These are phyloP conservation scores for Amphicarpaea edgeworthii DNA, from an alignment of 306 rosid species.

Conservation along the genomic window DNA sequence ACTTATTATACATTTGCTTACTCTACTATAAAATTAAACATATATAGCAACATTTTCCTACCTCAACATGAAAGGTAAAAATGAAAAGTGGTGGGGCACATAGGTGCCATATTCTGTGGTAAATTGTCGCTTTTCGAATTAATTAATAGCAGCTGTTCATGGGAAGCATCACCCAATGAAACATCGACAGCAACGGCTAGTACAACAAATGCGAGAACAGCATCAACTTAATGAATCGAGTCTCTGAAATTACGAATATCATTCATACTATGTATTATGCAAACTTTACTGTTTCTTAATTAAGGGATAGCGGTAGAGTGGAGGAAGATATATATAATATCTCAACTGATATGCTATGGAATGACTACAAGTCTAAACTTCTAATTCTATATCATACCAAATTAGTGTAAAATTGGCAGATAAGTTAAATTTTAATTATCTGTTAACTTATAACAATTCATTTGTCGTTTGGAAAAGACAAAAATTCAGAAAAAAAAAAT, in stretches of 20 bases:
- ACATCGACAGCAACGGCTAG: constrained; percentile 39
- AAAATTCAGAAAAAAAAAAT: constrained; percentile 29
- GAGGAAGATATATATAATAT: constrained; percentile 28
- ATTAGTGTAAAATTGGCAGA: background rate
- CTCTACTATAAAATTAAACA: background rate
- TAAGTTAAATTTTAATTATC: background rate
- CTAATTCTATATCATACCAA: background rate
- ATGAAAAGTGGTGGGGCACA: constrained; percentile 26
- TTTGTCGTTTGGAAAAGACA: constrained; percentile 37
- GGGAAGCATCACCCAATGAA: constrained; percentile 48
- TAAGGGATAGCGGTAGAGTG: constrained; percentile 3
- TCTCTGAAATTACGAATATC: constrained; percentile 42
- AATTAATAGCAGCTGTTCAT: constrained; percentile 37
- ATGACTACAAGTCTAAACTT: constrained; percentile 10
- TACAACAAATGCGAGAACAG: constrained; percentile 35
- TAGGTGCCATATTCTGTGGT: constrained; percentile 1
- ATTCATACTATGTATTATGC: no score
- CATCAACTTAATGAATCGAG: constrained; percentile 39
- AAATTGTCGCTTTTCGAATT: constrained; percentile 37
- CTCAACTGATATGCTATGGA: background rate
- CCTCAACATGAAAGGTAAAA: background rate
- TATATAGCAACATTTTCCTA: constrained; percentile 10
- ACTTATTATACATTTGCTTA: no score
- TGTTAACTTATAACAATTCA: background rate
- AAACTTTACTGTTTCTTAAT: background rate